phyloP scores from a whole-genome alignment of 495 filamentous ascomycete species.

The Bacidia rubella region DNA sequence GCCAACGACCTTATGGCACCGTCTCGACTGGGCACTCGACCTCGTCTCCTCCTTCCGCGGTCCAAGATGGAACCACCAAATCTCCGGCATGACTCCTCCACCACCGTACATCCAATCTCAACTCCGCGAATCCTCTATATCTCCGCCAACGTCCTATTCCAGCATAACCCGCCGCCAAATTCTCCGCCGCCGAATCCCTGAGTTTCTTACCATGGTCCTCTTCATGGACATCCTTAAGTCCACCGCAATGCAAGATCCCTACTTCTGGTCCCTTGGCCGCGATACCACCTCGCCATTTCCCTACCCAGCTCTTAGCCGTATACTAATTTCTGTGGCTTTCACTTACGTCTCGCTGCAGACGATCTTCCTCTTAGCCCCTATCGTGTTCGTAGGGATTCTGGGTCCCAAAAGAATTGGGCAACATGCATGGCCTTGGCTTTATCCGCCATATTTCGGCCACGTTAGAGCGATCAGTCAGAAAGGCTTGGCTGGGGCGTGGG shows the following conservation, averaged over 20 bases:
- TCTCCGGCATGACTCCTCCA: constrained; percentile 43
- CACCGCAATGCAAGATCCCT: constrained; percentile 56
- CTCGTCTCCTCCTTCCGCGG: constrained; percentile 57
- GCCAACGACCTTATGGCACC: constrained; percentile 44
- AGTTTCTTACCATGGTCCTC: constrained; percentile 43
- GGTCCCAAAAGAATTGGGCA: constrained; percentile 34
- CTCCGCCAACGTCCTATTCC: constrained; percentile 14
- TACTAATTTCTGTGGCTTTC: constrained; percentile 32
- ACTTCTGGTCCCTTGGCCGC: constrained; percentile 46
- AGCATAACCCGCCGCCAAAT: constrained; percentile 29
- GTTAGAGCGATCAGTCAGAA: constrained; percentile 41
- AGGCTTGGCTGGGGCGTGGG: constrained; percentile 67
- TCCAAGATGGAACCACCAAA: constrained; percentile 66
- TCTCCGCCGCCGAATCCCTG: constrained; percentile 32
- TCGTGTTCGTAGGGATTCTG: constrained; percentile 42
- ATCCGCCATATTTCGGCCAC: constrained; percentile 50
- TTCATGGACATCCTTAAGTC: constrained; percentile 52
- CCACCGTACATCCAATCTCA: constrained; percentile 35
- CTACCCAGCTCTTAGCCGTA: constrained; percentile 25
- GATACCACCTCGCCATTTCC: constrained; percentile 32
- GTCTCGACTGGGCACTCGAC: constrained; percentile 60
- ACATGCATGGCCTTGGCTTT: constrained; percentile 47
- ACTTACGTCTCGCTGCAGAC: constrained; percentile 41
- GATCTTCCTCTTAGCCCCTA: constrained; percentile 40
- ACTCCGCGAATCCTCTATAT: constrained; percentile 20